Evolutionary conservation across 805 yeast genomes (phyloP).

Genomic region (Kurtzmaniella cleridarum): DNA sequence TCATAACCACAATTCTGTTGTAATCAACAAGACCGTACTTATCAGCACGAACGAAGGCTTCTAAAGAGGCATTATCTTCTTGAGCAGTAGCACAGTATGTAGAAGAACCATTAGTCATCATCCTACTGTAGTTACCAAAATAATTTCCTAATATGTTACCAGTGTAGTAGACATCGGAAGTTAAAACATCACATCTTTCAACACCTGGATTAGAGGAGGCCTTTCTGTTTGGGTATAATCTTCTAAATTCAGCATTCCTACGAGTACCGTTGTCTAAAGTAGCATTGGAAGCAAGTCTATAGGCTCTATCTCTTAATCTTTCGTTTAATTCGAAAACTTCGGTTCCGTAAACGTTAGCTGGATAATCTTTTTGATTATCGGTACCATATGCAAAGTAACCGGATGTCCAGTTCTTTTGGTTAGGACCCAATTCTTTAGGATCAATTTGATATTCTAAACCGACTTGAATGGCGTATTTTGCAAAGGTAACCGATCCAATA

Average conservation of each 20-base stretch:
- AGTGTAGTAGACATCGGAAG: constrained; percentile 56
- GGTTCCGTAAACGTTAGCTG: constrained; percentile 53
- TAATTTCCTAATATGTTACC: constrained; percentile 49
- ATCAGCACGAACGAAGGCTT: constrained; percentile 51
- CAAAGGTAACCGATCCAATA: constrained; percentile 55
- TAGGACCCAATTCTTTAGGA: constrained; percentile 34
- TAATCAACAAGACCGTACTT: constrained; percentile 51
- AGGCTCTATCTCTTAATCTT: constrained; percentile 53
- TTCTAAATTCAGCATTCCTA: constrained; percentile 41
- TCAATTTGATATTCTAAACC: constrained; percentile 56
- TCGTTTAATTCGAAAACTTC: constrained; percentile 62
- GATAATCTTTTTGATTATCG: constrained; percentile 43
- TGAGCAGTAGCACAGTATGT: constrained; percentile 58
- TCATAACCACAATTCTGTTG: constrained; percentile 52
- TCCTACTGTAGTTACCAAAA: constrained; percentile 40
- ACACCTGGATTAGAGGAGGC: constrained; percentile 45
- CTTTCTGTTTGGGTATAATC: constrained; percentile 43
- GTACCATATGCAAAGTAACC: constrained; percentile 58
- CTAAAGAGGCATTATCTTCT: constrained; percentile 64
- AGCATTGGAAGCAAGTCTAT: constrained; percentile 44
- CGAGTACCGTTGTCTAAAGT: constrained; percentile 41
- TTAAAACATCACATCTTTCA: constrained; percentile 52
- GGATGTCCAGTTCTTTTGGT: constrained; percentile 46
- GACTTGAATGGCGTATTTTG: constrained; percentile 58
- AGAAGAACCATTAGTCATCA: constrained; percentile 56